Evolutionary conservation across 2,329 filamentous ascomycete species (phyloP).

Genomic region (Fusarium chuoi): DNA sequence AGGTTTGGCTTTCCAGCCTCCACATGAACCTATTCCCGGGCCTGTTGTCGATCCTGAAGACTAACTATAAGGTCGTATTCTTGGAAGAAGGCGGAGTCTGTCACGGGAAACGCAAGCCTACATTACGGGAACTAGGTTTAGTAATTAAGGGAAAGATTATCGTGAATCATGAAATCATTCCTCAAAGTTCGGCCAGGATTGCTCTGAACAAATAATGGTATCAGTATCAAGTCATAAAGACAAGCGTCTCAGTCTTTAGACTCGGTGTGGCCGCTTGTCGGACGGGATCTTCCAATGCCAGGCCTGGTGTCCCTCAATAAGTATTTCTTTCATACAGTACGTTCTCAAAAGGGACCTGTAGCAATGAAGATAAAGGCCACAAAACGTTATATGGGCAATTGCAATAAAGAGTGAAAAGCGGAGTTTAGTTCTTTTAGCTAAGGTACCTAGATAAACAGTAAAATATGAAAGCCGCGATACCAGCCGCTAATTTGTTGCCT

Average conservation of each 20-base stretch:
- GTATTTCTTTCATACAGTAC: background rate
- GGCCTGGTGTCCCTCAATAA: background rate
- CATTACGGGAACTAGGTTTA: background rate
- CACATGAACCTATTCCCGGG: background rate
- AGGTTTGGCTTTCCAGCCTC: background rate
- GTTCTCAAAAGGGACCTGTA: background rate
- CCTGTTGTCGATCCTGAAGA: background rate
- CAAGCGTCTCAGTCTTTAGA: background rate
- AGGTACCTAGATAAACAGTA: background rate
- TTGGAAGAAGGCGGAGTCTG: background rate
- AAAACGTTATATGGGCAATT: background rate
- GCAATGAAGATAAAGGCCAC: background rate
- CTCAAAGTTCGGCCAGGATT: background rate
- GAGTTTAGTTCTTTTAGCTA: background rate
- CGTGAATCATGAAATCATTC: background rate
- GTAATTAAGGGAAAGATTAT: background rate
- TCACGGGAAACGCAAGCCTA: background rate
- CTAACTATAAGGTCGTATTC: background rate
- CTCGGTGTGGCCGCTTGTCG: background rate
- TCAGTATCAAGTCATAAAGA: background rate
- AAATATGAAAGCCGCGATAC: slow-evolving; percentile 9
- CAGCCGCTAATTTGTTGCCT: background rate
- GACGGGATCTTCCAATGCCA: background rate
- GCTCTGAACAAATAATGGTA: background rate
- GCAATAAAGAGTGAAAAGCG: background rate